Base-by-base conservation (phyloP, 805 yeast species). In the Komagataella phaffii region DNA sequence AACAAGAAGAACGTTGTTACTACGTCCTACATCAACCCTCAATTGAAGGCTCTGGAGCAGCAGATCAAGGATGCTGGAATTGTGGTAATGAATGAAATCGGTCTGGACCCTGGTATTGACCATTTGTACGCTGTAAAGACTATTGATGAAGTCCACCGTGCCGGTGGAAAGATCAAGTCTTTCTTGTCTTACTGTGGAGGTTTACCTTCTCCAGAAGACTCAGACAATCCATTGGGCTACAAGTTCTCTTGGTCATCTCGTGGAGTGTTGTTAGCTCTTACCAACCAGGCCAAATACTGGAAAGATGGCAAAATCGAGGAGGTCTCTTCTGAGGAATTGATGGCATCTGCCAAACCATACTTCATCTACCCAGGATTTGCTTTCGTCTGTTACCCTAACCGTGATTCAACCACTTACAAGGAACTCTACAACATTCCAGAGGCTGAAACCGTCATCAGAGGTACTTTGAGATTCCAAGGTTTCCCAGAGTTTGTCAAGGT, bases 211-310 rank as follows among this genome's bases (percentile, higher is more conserved):
- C 97, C 99, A 57, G 99, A 91, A 73, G 80, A 84, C 70, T 91
- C 98, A 30, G 96, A 89, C 73, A 93, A 93, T 74, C 99, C 99
- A 53, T 77, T 93, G 67, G 99, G 99, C 60, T 93, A 93, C 81
- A 93, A 93, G 76, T 93, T 93, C 73, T 90, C 98, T 46, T 93
- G 99, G 99, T 88, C 97, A 36, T 90, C 98, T 44, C 83, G 99
- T 72, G 99, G 99, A 72, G 98, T 93, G 46, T 73, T 93, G 64
- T 79, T 93, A 63, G 99, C 99, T 17, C 79, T 93, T 66, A 85
- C 96, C 78, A 95, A 93, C 76, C 73, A 85, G 56, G 99, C 98
- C 57, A 81, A 81, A 61, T 91, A 81, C 76, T 91, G 83, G 80
- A 73, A 84, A 71, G 83, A 88, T 64, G 97, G 96, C 64, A 69